Evolutionary conservation across 2,329 filamentous ascomycete species (phyloP).

Genomic region (Ceratocystis colombiana): DNA sequence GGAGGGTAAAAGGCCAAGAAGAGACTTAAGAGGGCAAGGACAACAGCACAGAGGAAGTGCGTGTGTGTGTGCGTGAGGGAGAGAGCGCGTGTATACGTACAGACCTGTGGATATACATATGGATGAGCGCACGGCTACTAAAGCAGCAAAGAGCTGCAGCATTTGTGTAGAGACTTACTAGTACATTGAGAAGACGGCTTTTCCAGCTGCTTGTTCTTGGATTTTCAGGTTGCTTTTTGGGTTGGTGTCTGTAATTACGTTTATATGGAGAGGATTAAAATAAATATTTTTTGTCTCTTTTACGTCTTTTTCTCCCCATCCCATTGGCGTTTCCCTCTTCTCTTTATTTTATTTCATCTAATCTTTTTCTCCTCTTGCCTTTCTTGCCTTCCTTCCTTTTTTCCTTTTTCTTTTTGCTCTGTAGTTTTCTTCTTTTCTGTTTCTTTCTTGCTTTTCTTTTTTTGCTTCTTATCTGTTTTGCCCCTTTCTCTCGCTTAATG

Average conservation of each 20-base stretch:
- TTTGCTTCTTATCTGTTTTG: not conserved
- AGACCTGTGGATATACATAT: no score
- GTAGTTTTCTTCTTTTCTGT: not conserved
- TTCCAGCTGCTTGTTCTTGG: no score
- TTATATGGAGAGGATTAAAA: not conserved
- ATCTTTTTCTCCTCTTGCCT: not conserved
- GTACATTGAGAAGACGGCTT: no score
- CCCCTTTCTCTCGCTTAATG: not conserved
- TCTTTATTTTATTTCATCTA: not conserved
- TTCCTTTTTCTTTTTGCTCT: not conserved
- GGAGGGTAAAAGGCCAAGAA: no score
- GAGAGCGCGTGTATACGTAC: no score
- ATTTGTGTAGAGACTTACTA: no score
- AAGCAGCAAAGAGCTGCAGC: no score
- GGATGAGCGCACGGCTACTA: no score
- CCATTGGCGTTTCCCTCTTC: not conserved
- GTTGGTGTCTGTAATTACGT: not conserved
- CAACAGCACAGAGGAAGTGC: not conserved
- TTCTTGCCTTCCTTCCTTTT: not conserved
- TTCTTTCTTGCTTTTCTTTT: not conserved
- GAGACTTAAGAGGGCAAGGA: not conserved
- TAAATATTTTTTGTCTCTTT: not conserved
- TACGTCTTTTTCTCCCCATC: not conserved
- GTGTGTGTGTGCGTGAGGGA: not conserved
- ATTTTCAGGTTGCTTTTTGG: not conserved